Evolutionary conservation across 2,329 filamentous ascomycete genomes (phyloP), one percentile per base, ranked within the genome.

Genomic region (Pestalotiopsis sp.): DNA sequence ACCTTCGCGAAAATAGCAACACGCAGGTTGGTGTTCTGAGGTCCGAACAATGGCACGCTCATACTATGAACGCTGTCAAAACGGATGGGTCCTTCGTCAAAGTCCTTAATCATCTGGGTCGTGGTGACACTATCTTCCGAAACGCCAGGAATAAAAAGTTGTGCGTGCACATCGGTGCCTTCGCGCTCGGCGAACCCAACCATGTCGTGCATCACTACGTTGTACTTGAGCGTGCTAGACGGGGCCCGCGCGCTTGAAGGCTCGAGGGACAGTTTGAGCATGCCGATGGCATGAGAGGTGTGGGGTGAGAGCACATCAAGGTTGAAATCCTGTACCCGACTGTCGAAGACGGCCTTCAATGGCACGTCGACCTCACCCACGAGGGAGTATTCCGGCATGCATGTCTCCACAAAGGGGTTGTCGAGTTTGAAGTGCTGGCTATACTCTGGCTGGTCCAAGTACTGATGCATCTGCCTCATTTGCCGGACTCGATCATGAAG

Each of bases 1-100:
- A 97, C 93, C 75, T 92, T 92, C 20, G 96, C 94, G 77, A 97
- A 98, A 69, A 99, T 92, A 62, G 94, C 94, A 9, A 97, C 92
- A 66, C 96, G 89, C 66, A 99, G 81, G 26, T 89, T 91, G 1
- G 94, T 90, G 60, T 91, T 91, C 24, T 87, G 88, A 1, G 94
- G 88, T 60, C 91, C 92, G 57, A 91, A 91, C 44, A 97, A 85
- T 3, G 94, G 93, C 65, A 99, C 86, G 77, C 94, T 97, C 94
- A 99, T 97, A 79, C 94, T 97, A 83, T 99, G 96, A 63, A 98
- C 94, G 79, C 96, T 99, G 80, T 98, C 95, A 73, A 99, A 99
- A 3, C 93, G 91, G 67, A 99, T 90, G 0, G 94, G 90, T 0
- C 93, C 92, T 79, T 99, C 96, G 73, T 98, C 94, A 74, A 99